A percentile compares a stretch with the other conserved stretches of the same genome.
Evolutionary conservation across 495 filamentous ascomycete species (phyloP).

Genomic region (Terfezia claveryi): DNA sequence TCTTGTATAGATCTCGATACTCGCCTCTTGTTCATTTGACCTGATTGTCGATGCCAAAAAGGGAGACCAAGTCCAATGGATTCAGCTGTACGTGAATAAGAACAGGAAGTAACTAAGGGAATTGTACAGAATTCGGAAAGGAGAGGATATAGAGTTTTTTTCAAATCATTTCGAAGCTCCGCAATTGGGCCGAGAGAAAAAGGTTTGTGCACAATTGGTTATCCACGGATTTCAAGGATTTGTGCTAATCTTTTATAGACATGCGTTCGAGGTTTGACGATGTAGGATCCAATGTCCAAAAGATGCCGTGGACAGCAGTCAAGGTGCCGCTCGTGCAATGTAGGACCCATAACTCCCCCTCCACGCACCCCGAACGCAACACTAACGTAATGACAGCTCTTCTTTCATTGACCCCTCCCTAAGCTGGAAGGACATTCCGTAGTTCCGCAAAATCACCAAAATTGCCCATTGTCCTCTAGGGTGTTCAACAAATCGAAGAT

Average conservation of each 20-base stretch:
- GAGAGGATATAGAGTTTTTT: slow-evolving; percentile 83
- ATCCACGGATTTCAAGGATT: too few species aligned
- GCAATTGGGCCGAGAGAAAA: slow-evolving; percentile 88
- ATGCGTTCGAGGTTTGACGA: slow-evolving; percentile 91
- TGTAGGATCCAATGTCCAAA: slow-evolving; percentile 65
- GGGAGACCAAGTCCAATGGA: slow-evolving; percentile 77
- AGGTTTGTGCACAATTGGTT: not conserved
- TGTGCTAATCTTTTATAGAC: slow-evolving; percentile 15
- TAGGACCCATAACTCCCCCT: slow-evolving; percentile 11
- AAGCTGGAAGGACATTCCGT: slow-evolving; percentile 84
- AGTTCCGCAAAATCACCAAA: slow-evolving; percentile 75
- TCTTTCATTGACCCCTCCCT: slow-evolving; percentile 86
- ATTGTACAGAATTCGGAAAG: slow-evolving; percentile 83
- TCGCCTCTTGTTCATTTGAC: slow-evolving; percentile 95
- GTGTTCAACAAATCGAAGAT: slow-evolving; percentile 89
- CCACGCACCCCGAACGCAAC: slow-evolving; percentile 78
- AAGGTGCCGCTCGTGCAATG: slow-evolving; percentile 60
- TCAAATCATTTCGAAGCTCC: slow-evolving; percentile 98
- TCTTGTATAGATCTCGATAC: slow-evolving; percentile 25
- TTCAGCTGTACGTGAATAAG: slow-evolving; percentile 97
- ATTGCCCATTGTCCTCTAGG: slow-evolving; percentile 95
- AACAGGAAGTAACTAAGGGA: slow-evolving; percentile 73
- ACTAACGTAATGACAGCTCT: slow-evolving; percentile 79
- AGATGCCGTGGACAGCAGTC: slow-evolving; percentile 51
- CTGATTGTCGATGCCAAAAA: slow-evolving; percentile 74